Evolutionary conservation across 2,329 filamentous ascomycete species (phyloP).

Genomic region (Tolypocladium guangdongense): DNA sequence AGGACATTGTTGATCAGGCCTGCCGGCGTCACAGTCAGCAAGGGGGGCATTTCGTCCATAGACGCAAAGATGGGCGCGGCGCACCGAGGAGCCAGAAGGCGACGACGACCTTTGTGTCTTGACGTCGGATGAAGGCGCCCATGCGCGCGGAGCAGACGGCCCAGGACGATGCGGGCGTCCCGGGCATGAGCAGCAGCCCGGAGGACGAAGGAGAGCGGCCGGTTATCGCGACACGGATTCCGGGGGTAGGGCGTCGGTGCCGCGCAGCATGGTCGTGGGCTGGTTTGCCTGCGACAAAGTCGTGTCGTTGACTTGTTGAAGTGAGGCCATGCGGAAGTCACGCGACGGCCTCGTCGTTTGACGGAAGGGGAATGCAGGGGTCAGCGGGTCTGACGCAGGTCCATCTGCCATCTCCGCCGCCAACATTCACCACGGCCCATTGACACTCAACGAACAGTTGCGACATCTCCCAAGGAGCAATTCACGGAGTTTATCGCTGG

Average conservation of each 20-base stretch:
- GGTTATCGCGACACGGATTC: conserved; percentile 16
- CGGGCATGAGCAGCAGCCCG: conserved; percentile 44
- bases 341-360: not conserved
- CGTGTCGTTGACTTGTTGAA: not conserved
- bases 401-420: no score
- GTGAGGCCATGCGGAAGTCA: not conserved
- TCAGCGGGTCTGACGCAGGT: no score
- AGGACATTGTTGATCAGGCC: conserved; percentile 83
- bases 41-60: not conserved
- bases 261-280: not conserved
- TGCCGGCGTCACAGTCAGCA: conserved; percentile 8
- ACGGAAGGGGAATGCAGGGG: not conserved
- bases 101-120: conserved; percentile 59
- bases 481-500: no score
- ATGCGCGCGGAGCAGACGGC: conserved; percentile 59
- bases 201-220: conserved; percentile 29
- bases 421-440: no score
- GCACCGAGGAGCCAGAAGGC: conserved; percentile 94
- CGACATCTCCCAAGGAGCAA: no score
- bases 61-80: not conserved
- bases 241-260: not conserved
- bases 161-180: conserved; percentile 56
- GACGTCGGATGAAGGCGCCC: conserved; percentile 49
- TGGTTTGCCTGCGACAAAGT: not conserved
- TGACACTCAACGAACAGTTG: no score